Evolutionary conservation across 2,329 filamentous ascomycete species (phyloP), one percentile per base, ranked within the genome.

Genomic region (Aspergillus unguis): DNA sequence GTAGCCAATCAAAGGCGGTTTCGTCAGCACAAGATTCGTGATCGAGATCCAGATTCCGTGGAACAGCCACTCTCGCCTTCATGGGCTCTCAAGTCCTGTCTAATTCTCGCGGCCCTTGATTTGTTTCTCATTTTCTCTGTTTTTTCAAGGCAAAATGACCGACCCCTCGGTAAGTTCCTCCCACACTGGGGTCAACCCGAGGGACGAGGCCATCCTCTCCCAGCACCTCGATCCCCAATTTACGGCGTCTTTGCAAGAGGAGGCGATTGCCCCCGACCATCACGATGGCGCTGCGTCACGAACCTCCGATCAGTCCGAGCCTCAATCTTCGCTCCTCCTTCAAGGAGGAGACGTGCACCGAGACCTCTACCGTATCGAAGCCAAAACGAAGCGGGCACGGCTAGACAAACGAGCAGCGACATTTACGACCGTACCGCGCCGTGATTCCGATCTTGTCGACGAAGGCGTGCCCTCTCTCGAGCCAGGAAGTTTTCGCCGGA

Each of bases 331-430:
- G 0, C 74, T 91, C 48, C 82, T 77, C 53, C 77, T 91, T 3
- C 87, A 87, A 64, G 88, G 88, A 47, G 88, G 88, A 37, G 88
- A 92, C 62, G 86, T 92, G 25, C 87, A 91, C 66, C 84, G 88
- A 32, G 86, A 89, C 62, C 80, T 92, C 32, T 92, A 88, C 78
- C 87, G 83, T 65, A 84, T 90, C 61, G 83, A 85, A 56, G 83
- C 84, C 11, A 77, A 83, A 36, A 58, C 62, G 5, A 63, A 63
- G 33, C 60, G 55, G 36, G 72, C 67, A 68, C 80, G 63, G 62
- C 73, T 70, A 67, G 75, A 73, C 59, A 74, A 82, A 62, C 80
- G 87, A 56, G 77, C 87, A 11, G 80, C 80, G 48, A 90, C 86
- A 0, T 90, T 90, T 62, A 85, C 87, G 44, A 75, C 82, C 58